A percentile compares a stretch with the other conserved stretches of the same genome.
Conservation (phyloP, 441 rosid genomes). For the Francoa sonchifolia region DNA sequence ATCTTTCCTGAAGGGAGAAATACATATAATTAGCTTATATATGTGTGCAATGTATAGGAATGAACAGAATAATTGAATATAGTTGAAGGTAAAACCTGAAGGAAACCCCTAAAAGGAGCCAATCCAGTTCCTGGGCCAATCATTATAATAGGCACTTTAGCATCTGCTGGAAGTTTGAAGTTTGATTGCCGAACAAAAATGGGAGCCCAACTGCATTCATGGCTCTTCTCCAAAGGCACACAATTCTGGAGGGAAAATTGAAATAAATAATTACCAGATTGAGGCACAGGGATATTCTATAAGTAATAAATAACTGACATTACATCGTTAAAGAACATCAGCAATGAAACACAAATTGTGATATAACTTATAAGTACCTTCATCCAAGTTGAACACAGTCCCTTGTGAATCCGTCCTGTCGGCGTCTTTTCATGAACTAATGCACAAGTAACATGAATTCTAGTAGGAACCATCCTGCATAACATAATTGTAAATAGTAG, state of each 20-base stretch:
- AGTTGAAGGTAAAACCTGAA: slow-evolving; percentile 36
- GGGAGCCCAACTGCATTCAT: slow-evolving; percentile 69
- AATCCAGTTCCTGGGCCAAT: slow-evolving; percentile 97
- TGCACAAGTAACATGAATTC: slow-evolving; percentile 95
- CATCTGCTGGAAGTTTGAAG: slow-evolving; percentile 75
- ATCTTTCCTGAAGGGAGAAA: slow-evolving; percentile 46
- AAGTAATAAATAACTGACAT: too few species aligned
- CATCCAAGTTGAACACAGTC: slow-evolving; percentile 99
- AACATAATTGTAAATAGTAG: slow-evolving; percentile 8
- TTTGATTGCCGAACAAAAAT: slow-evolving; percentile 83
- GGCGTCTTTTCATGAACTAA: slow-evolving; percentile 74
- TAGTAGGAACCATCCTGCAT: slow-evolving; percentile 62
- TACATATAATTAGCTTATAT: neutral
- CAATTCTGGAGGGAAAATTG: slow-evolving; percentile 34
- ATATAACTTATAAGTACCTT: slow-evolving; percentile 61
- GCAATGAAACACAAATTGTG: too few species aligned
- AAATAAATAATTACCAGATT: too few species aligned
- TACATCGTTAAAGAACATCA: too few species aligned
- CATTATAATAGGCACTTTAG: slow-evolving; percentile 79
- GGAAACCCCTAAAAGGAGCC: slow-evolving; percentile 98
- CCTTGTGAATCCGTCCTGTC: slow-evolving; percentile 77
- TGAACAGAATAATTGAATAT: neutral
- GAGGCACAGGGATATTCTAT: too few species aligned
- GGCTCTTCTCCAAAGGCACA: slow-evolving; percentile 48
- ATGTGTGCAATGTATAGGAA: neutral